Evolutionary conservation across 345 rosid species (phyloP).

Genomic region (Salix koriyanagi): DNA sequence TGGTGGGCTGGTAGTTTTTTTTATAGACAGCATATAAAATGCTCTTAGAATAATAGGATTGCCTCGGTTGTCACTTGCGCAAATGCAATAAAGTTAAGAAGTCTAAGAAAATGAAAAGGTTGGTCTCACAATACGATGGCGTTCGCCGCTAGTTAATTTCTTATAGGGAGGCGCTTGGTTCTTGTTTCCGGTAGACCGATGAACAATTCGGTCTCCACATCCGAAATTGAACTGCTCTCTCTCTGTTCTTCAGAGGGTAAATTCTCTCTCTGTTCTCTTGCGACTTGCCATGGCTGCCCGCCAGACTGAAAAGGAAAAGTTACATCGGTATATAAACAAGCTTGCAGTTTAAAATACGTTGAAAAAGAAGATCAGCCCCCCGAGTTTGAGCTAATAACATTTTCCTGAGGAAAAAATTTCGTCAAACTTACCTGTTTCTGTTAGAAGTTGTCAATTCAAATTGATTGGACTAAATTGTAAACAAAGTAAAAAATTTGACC

Average conservation of each 20-base stretch:
- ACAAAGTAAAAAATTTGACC: neutral
- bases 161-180: constrained; percentile 20
- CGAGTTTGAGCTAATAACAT: neutral
- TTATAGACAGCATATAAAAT: neutral
- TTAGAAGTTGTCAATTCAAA: neutral
- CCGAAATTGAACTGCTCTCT: constrained; percentile 47
- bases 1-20: neutral
- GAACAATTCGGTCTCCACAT: constrained; percentile 82
- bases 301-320: neutral
- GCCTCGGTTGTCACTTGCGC: neutral
- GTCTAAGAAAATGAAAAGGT: neutral
- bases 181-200: constrained; percentile 74
- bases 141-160: neutral
- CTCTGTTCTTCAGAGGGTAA: constrained; percentile 17
- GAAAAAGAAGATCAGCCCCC: neutral
- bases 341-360: neutral
- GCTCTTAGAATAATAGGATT: neutral
- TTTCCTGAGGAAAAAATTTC: neutral
- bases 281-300: neutral
- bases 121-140: neutral
- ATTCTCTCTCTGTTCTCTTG: neutral
- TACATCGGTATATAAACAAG: neutral
- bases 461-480: neutral
- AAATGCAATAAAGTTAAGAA: neutral
- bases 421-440: neutral